phyloP scores from a whole-genome alignment of 208 protist genomes.

The Leishmania gerbilli region DNA sequence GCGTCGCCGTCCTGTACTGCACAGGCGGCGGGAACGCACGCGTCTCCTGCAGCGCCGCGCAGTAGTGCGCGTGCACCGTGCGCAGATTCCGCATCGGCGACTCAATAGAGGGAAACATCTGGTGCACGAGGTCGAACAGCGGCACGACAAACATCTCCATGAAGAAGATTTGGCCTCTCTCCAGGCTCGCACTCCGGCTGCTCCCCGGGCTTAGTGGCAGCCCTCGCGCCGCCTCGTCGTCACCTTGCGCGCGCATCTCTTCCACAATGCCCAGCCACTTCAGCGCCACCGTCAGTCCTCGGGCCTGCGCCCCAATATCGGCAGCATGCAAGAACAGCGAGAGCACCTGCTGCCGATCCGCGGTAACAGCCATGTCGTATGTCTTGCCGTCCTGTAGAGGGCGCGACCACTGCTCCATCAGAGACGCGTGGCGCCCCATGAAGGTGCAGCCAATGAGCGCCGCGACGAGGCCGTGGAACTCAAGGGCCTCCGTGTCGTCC shows the following conservation, averaged over 20 bases:
- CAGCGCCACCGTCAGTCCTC: constrained; percentile 52
- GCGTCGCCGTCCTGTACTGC: constrained; percentile 6
- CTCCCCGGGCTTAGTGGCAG: constrained; percentile 57
- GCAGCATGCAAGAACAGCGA: constrained; percentile 72
- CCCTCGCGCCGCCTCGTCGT: constrained; percentile 53
- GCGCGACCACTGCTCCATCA: constrained; percentile 36
- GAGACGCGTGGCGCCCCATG: constrained; percentile 52
- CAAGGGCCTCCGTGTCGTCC: constrained; percentile 43
- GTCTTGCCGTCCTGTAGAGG: constrained; percentile 13
- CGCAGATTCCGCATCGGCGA: constrained; percentile 58
- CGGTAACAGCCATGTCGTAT: constrained; percentile 42
- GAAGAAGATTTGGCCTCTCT: constrained; percentile 66
- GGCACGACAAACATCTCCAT: constrained; percentile 77
- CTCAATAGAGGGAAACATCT: constrained; percentile 55
- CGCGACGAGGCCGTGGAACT: constrained; percentile 66
- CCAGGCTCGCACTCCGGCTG: constrained; percentile 32
- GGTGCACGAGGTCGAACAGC: constrained; percentile 63
- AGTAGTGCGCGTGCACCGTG: constrained; percentile 52
- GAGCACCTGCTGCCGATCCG: constrained; percentile 60
- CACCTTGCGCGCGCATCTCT: constrained; percentile 79
- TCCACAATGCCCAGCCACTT: constrained; percentile 81
- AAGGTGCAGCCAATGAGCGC: constrained; percentile 63
- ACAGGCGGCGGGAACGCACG: constrained; percentile 27
- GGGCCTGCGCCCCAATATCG: constrained; percentile 72
- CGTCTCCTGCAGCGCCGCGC: constrained; percentile 11